These are phyloP conservation scores for Nothophytophthora sp. DNA, from an alignment of 352 stramenopile genomes.

Conservation along the genomic window DNA sequence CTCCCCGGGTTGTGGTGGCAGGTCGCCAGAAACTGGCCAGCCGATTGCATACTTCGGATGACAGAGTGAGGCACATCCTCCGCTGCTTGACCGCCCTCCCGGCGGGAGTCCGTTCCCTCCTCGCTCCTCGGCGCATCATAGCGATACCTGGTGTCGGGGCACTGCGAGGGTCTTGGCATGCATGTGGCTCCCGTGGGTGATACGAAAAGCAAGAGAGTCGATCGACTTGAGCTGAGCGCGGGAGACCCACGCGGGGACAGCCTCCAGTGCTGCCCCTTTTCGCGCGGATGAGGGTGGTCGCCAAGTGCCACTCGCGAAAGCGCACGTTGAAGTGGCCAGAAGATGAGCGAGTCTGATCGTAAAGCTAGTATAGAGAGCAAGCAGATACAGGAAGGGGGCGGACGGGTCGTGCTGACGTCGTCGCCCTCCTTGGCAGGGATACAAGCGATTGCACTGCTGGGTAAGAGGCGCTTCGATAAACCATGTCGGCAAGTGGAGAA, in stretches of 20 bases:
- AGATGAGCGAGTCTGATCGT: slow-evolving; percentile 18
- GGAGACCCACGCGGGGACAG: slow-evolving; percentile 9
- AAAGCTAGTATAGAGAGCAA: slow-evolving; percentile 17
- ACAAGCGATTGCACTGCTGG: too few relatives aligned
- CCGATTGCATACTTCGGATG: slow-evolving; percentile 19
- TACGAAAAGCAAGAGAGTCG: neutral
- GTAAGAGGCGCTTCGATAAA: too few relatives aligned
- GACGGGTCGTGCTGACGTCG: too few relatives aligned
- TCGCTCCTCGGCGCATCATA: too few relatives aligned
- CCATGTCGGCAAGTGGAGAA: too few relatives aligned
- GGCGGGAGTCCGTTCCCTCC: neutral
- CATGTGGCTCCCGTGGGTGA: too few relatives aligned
- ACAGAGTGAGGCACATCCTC: too few relatives aligned
- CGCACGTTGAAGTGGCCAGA: slow-evolving; percentile 26
- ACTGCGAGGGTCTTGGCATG: too few relatives aligned
- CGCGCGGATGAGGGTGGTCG: slow-evolving; percentile 12
- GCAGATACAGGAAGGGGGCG: slow-evolving; percentile 14
- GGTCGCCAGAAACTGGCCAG: slow-evolving; percentile 14
- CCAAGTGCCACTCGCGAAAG: too few relatives aligned
- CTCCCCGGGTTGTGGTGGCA: slow-evolving; percentile 9
- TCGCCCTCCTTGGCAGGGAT: too few relatives aligned
- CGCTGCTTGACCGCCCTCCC: neutral
- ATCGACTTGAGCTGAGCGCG: slow-evolving; percentile 11
- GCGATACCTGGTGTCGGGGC: too few relatives aligned
- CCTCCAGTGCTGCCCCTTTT: slow-evolving; percentile 14